Percentiles rank a stretch among this genome's conserved stretches.
Evolutionary conservation across 164 flowering plant genomes (phyloP).

Genomic region (Echeveria elegans): DNA sequence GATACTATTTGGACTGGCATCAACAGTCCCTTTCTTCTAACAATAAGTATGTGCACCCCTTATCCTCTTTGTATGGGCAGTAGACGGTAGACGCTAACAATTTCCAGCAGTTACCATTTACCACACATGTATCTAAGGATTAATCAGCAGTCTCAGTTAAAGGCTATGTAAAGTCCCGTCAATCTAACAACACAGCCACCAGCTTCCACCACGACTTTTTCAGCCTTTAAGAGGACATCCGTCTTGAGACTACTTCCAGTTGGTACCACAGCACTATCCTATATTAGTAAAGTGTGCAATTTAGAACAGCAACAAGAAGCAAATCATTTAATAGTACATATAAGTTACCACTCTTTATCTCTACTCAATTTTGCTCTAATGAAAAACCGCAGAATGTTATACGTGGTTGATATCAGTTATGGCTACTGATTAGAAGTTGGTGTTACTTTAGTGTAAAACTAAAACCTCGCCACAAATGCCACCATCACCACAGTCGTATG

Average conservation of each 20-base stretch:
- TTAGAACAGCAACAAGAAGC: background rate
- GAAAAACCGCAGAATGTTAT: background rate
- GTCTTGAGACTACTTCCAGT: constrained; percentile 78
- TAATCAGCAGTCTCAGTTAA: background rate
- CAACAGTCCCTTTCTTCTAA: constrained; percentile 72
- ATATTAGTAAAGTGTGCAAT: constrained; percentile 20
- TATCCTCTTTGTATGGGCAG: constrained; percentile 45
- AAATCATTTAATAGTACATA: background rate
- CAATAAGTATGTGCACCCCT: constrained; percentile 87
- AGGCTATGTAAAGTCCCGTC: constrained; percentile 99
- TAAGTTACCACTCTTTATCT: background rate
- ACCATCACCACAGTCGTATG: constrained; percentile 79
- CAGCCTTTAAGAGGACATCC: constrained; percentile 79
- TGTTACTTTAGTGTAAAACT: constrained; percentile 26
- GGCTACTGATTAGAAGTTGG: background rate
- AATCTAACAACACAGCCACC: constrained; percentile 87
- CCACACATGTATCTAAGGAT: background rate
- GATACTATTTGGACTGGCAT: constrained; percentile 71
- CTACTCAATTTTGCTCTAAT: background rate
- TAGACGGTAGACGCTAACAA: constrained; percentile 40
- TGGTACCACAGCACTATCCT: too few relatives aligned
- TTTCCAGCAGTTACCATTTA: background rate
- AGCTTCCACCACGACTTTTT: constrained; percentile 58
- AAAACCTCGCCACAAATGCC: constrained; percentile 82
- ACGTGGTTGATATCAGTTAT: background rate